Evolutionary conservation across 1,284 basidiomycete genomes (phyloP), one percentile per base, ranked within the genome.

Genomic region (Fistulina hepatica): DNA sequence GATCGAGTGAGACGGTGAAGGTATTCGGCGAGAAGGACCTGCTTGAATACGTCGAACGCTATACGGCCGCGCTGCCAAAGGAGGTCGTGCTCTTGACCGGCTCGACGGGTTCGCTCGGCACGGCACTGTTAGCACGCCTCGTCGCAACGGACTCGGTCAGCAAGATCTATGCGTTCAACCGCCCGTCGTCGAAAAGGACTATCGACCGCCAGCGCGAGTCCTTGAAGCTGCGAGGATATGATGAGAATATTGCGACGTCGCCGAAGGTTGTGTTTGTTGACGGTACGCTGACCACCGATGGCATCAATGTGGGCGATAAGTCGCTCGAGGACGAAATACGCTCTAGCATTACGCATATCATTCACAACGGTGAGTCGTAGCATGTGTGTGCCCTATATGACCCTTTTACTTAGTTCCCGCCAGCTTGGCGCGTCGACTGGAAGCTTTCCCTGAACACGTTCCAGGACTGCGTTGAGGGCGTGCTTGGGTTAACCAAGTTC

Each of bases 381-480:
- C n/a, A n/a, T n/a, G 19, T 33, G 15, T 12, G 36, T 33, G 33
- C 45, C 34, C 2, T 41, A 45, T 22, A 42, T 55, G 36, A 51
- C 54, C 15, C 54, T 55, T 36, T 49, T 50, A 23, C 54, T n/a
- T n/a, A n/a, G n/a, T n/a, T n/a, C n/a, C n/a, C n/a, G n/a, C n/a
- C n/a, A n/a, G 44, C 65, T 1, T 67, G 65, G 64, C 52, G 50
- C 12, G 51, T 66, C 19, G 58, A 67, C 40, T 67, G 67, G 49
- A 67, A 65, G 40, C 41, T 60, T 21, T 47, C 57, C 0, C 44
- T 66, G 2, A 42, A 50, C 3, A 60, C 61, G 0, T 61, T 64
- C 31, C 64, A 65, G 34, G 41, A 56, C 2, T 51, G 57, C 25
- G 47, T 67, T 15, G 42, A 45, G 7, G 60, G 56, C 15, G 57